Conservation (phyloP, 805 yeast genomes). For the Candida awuae region DNA sequence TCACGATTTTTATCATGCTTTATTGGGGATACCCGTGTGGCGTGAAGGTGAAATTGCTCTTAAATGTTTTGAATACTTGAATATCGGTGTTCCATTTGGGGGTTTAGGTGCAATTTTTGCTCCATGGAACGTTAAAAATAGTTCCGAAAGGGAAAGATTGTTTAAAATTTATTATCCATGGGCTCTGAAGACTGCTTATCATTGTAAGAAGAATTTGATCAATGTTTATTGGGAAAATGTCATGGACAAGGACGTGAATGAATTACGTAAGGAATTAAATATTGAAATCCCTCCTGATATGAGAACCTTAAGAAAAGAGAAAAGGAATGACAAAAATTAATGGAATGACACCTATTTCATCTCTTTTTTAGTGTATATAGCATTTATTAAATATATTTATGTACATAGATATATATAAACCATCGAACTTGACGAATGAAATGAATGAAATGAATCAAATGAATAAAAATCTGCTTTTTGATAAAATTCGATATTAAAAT, state of each 20-base stretch:
- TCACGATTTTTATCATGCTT: conserved; percentile 93
- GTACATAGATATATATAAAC: too few relatives aligned
- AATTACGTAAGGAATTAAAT: conserved; percentile 62
- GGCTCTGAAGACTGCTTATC: conserved; percentile 65
- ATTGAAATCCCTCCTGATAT: conserved; percentile 75
- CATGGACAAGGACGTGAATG: conserved; percentile 63
- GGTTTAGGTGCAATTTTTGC: conserved; percentile 89
- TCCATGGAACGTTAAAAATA: conserved; percentile 59
- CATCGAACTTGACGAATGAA: too few relatives aligned
- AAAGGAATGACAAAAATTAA: neutral
- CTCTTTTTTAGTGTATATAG: neutral
- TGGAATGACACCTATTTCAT: neutral
- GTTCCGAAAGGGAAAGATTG: conserved; percentile 55
- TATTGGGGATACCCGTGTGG: conserved; percentile 81
- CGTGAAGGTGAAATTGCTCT: conserved; percentile 96
- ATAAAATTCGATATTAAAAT: too few relatives aligned
- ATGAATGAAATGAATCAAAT: too few relatives aligned
- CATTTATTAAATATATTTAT: too few relatives aligned
- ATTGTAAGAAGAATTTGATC: conserved; percentile 60
- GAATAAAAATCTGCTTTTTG: too few relatives aligned
- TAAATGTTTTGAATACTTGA: conserved; percentile 85
- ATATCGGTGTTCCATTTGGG: conserved; percentile 91
- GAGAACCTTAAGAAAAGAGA: conserved; percentile 47
- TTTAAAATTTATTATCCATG: conserved; percentile 74
- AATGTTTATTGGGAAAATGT: conserved; percentile 90